A percentile compares a stretch with the other conserved stretches of the same genome.
phyloP scores from a whole-genome alignment of 805 yeast species.

The Isabelozyma heimii region DNA sequence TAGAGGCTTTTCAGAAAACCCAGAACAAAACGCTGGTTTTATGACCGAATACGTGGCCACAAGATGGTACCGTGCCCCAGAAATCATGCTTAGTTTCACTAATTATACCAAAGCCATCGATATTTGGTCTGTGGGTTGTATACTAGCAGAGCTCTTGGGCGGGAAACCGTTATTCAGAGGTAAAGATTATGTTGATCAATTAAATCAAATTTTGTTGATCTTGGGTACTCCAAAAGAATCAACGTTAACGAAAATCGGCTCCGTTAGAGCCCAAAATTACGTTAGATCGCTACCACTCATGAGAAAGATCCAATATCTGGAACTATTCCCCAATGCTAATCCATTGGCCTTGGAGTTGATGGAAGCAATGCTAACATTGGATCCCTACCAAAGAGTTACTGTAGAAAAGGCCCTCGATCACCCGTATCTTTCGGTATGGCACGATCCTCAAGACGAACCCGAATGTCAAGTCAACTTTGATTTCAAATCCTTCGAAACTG shows the following conservation, averaged over 20 bases:
- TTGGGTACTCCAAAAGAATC: constrained; percentile 84
- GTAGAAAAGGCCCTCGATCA: constrained; percentile 90
- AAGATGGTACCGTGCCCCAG: constrained; percentile 98
- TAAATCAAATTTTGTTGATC: constrained; percentile 80
- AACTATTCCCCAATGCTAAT: constrained; percentile 79
- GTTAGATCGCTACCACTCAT: constrained; percentile 82
- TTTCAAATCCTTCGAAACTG: constrained; percentile 76
- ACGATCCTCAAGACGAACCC: constrained; percentile 90
- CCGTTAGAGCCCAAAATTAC: constrained; percentile 87
- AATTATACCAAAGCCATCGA: constrained; percentile 96
- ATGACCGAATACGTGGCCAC: constrained; percentile 98
- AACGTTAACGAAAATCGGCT: constrained; percentile 54
- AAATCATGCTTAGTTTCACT: constrained; percentile 91
- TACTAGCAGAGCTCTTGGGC: constrained; percentile 88
- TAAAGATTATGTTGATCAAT: constrained; percentile 92
- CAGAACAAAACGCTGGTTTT: constrained; percentile 87
- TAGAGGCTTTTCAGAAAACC: constrained; percentile 80
- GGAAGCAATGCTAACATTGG: constrained; percentile 81
- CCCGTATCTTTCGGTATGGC: constrained; percentile 91
- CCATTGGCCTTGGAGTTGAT: constrained; percentile 83
- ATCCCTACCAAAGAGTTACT: constrained; percentile 82
- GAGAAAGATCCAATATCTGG: constrained; percentile 71
- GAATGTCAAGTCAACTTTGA: constrained; percentile 79
- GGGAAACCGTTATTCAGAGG: constrained; percentile 93
- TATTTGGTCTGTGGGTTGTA: constrained; percentile 98